Evolutionary conservation across 2,329 filamentous ascomycete genomes (phyloP).

Genomic region (Biscogniauxia mediterranea): DNA sequence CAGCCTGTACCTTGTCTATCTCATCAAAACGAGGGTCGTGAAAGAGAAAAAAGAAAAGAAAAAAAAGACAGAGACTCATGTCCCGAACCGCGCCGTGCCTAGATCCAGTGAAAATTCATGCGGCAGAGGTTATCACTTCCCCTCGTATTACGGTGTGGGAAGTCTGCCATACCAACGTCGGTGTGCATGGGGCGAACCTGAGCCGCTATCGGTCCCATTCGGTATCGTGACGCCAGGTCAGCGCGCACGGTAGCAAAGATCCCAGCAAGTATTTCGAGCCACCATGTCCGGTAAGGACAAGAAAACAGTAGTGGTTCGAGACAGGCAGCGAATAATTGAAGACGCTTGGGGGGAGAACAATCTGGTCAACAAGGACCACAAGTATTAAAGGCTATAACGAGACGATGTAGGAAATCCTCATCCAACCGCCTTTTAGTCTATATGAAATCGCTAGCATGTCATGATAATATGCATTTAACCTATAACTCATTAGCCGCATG

Average conservation of each 20-base stretch:
- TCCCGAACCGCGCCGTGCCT: slow-evolving; percentile 25
- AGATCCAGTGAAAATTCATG: slow-evolving; percentile 19
- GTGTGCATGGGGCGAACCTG: slow-evolving; percentile 4
- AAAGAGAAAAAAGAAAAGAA: slow-evolving; percentile 26
- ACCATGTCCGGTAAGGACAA: slow-evolving; percentile 4
- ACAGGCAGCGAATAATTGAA: slow-evolving; percentile 18
- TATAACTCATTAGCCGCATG: slow-evolving; percentile 9
- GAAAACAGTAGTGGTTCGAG: slow-evolving; percentile 13
- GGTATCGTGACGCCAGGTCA: slow-evolving; percentile 3
- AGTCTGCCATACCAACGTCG: slow-evolving; percentile 10
- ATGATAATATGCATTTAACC: slow-evolving; percentile 26
- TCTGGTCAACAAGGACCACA: slow-evolving; percentile 16
- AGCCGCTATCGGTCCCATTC: slow-evolving; percentile 5
- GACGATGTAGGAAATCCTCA: slow-evolving; percentile 22
- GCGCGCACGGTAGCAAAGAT: slow-evolving; percentile 1
- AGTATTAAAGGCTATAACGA: slow-evolving; percentile 32
- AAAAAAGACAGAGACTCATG: slow-evolving; percentile 22
- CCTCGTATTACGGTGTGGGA: slow-evolving; percentile 6
- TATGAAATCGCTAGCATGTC: slow-evolving; percentile 29
- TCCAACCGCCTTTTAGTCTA: slow-evolving; percentile 32
- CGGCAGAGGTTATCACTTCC: slow-evolving; percentile 13
- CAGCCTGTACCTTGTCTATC: slow-evolving; percentile 30
- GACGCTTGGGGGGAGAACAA: slow-evolving; percentile 17
- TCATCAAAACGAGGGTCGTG: slow-evolving; percentile 36
- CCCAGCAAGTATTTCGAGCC: slow-evolving; percentile 3